Conservation (phyloP, 1,139 yeast species). For the Geotrichum australiense region DNA sequence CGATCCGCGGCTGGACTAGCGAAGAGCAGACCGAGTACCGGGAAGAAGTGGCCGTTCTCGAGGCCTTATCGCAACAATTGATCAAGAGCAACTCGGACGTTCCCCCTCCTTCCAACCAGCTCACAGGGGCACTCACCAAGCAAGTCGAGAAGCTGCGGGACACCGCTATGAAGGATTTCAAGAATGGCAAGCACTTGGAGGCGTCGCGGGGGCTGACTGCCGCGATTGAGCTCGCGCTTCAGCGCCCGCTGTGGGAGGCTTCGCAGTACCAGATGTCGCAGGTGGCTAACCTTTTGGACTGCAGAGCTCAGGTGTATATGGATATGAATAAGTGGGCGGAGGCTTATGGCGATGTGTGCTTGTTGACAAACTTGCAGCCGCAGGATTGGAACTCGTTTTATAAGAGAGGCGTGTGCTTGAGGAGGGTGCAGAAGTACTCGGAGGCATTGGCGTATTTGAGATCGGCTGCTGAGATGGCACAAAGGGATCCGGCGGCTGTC, state of each 20-base stretch:
- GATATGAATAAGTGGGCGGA: slow-evolving; percentile 56
- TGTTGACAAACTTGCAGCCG: slow-evolving; percentile 60
- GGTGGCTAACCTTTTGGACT: slow-evolving; percentile 60
- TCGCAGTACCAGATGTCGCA: slow-evolving; percentile 78
- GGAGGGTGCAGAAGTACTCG: slow-evolving; percentile 59
- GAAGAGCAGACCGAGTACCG: slow-evolving; percentile 8
- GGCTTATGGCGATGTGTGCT: slow-evolving; percentile 77
- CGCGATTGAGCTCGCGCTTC: slow-evolving; percentile 75
- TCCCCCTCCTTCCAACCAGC: slow-evolving; percentile 55
- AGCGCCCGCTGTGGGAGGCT: slow-evolving; percentile 81
- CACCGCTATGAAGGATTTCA: slow-evolving; percentile 59
- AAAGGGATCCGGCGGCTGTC: slow-evolving; percentile 16
- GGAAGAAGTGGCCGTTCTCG: slow-evolving; percentile 53
- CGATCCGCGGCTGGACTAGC: slow-evolving; percentile 3
- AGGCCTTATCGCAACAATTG: slow-evolving; percentile 53
- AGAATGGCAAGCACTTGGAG: slow-evolving; percentile 56
- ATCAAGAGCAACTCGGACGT: slow-evolving; percentile 57
- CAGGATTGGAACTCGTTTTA: slow-evolving; percentile 68
- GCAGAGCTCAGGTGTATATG: slow-evolving; percentile 77
- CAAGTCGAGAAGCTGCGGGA: slow-evolving; percentile 71
- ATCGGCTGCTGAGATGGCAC: slow-evolving; percentile 54
- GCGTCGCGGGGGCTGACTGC: slow-evolving; percentile 66
- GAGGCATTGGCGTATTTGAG: slow-evolving; percentile 72
- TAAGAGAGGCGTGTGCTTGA: slow-evolving; percentile 71
- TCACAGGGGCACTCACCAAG: slow-evolving; percentile 40